phyloP scores from a whole-genome alignment of 2,329 filamentous ascomycete species.

The Penicillium verrucosum region DNA sequence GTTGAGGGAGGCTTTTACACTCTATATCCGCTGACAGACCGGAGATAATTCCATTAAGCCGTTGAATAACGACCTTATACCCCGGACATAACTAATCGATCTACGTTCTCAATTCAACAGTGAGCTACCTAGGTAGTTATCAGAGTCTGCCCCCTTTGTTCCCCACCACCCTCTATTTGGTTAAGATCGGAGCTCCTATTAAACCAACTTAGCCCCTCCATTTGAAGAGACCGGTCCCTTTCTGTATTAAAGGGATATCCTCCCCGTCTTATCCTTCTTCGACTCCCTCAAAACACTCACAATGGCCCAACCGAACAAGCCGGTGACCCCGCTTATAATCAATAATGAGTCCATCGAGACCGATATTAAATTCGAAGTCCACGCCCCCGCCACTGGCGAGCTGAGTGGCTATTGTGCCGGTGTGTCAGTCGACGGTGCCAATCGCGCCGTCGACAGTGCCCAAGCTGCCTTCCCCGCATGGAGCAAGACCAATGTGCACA shows the following conservation, averaged over 20 bases:
- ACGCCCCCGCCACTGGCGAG: conserved; percentile 54
- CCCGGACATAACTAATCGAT: background rate
- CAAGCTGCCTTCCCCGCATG: conserved; percentile 67
- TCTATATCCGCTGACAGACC: conserved; percentile 4
- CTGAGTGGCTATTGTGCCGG: conserved; percentile 55
- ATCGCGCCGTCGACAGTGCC: conserved; percentile 58
- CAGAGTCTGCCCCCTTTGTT: background rate
- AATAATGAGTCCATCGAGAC: conserved; percentile 44
- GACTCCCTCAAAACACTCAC: background rate
- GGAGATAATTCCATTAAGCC: conserved; percentile 1
- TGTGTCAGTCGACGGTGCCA: conserved; percentile 55
- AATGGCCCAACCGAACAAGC: conserved; percentile 16
- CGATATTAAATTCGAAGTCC: conserved; percentile 47
- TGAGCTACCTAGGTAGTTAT: no score
- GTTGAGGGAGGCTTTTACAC: background rate
- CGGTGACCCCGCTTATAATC: conserved; percentile 41
- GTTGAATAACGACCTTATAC: background rate
- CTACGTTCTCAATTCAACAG: background rate
- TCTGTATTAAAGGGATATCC: background rate
- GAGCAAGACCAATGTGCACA: conserved; percentile 58
- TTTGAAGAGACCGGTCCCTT: background rate
- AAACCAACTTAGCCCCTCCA: background rate
- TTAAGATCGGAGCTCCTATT: conserved; percentile 1
- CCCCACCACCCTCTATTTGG: background rate
- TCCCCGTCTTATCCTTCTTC: background rate